These are phyloP conservation scores for Skeletonema tropicum DNA, from an alignment of 108 stramenopile species.

Conservation along the genomic window DNA sequence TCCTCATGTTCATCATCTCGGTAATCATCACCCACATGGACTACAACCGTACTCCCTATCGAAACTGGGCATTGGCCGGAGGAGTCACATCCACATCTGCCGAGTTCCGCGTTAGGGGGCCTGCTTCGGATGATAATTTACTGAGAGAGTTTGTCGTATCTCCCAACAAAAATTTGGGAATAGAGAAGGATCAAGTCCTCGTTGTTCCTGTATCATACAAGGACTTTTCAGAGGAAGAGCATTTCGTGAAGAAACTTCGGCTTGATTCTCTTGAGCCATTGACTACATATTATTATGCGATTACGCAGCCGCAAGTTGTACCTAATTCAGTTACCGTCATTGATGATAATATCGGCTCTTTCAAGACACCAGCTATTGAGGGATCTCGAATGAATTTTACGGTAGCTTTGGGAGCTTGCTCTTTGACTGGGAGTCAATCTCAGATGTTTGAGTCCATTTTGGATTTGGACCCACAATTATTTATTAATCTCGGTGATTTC, in stretches of 20 bases:
- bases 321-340: slow-evolving; percentile 39
- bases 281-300: slow-evolving; percentile 45
- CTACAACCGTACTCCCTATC: slow-evolving; percentile 38
- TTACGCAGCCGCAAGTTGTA: slow-evolving; percentile 33
- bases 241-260: slow-evolving; percentile 19
- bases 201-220: slow-evolving; percentile 37
- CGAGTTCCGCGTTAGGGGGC: slow-evolving; percentile 52
- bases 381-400: slow-evolving; percentile 54
- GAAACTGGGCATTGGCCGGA: slow-evolving; percentile 55
- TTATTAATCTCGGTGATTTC: slow-evolving; percentile 62
- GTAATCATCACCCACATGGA: slow-evolving; percentile 27
- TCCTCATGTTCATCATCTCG: slow-evolving; percentile 43
- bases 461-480: slow-evolving; percentile 46
- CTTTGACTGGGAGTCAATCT: slow-evolving; percentile 46
- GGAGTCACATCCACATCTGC: slow-evolving; percentile 54
- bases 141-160: slow-evolving; percentile 29
- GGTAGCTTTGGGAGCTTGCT: slow-evolving; percentile 54
- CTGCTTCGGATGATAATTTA: slow-evolving; percentile 26
- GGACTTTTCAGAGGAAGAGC: slow-evolving; percentile 20
- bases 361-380: slow-evolving; percentile 46
- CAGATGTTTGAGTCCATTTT: slow-evolving; percentile 42
- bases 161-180: slow-evolving; percentile 30
- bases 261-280: slow-evolving; percentile 22
- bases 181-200: slow-evolving; percentile 34
- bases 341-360: slow-evolving; percentile 32